Evolutionary conservation across 768 basidiomycete species (phyloP).

Genomic region (Hirschioporus abietinus): DNA sequence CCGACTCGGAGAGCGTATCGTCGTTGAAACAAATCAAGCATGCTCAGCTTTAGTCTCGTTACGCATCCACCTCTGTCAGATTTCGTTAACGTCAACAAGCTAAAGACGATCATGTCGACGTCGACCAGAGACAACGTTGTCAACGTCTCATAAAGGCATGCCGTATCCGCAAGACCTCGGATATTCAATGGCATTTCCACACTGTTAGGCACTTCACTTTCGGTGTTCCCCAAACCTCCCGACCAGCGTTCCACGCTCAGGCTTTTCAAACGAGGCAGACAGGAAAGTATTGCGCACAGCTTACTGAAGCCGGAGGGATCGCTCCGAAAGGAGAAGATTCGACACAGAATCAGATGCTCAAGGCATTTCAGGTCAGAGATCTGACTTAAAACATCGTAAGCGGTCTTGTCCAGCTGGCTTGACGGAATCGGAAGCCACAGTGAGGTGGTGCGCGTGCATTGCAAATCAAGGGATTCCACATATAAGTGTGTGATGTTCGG

Average conservation of each 20-base stretch:
- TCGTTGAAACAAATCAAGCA: too few relatives aligned
- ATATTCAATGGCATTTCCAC: background rate
- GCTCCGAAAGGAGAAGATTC: too few relatives aligned
- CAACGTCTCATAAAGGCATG: background rate
- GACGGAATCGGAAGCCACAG: background rate
- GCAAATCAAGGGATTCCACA: too few relatives aligned
- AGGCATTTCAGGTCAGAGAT: background rate
- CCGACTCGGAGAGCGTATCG: too few relatives aligned
- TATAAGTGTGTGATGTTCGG: background rate
- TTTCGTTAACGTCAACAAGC: background rate
- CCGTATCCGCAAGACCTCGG: background rate
- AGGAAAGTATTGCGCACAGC: background rate
- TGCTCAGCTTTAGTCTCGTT: background rate
- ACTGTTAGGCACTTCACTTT: background rate
- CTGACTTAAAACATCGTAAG: background rate
- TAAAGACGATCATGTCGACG: background rate
- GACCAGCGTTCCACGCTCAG: background rate
- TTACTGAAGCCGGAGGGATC: background rate
- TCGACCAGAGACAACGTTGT: background rate
- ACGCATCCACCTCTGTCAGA: background rate
- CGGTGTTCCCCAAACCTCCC: too few relatives aligned
- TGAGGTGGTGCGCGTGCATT: too few relatives aligned
- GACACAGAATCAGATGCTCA: background rate
- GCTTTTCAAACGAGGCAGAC: background rate
- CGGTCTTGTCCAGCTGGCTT: background rate